Evolutionary conservation across 352 stramenopile genomes (phyloP), one percentile per base, ranked within the genome.

Genomic region (Phytopythium chamaehyphon): DNA sequence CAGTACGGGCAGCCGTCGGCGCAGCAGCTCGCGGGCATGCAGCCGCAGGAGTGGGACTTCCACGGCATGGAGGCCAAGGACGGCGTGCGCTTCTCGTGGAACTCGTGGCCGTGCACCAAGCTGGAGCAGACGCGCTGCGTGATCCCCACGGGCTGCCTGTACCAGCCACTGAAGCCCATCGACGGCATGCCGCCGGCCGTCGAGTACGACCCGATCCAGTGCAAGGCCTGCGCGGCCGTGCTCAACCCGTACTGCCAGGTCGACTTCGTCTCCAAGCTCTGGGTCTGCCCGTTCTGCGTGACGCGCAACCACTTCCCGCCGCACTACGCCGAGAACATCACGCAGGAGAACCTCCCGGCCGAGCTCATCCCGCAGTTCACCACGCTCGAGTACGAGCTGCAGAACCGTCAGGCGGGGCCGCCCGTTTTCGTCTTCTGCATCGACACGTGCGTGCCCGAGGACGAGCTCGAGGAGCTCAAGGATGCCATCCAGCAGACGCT

Each of bases 381-480:
- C n/a, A 99, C 97, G 37, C 90, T 98, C 23, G 98, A 99, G 73
- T 99, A 99, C 72, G 95, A 99, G 65, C 76, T 99, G 44, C 96
- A 98, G 63, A 86, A 89, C 59, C 82, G 83, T 21, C 73, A 93
- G 57, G 86, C 86, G 16, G 93, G 96, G 14, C 96, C 97, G n/a
- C 97, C 97, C 8, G 93, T 97, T 28, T 99, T 99, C 69, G 73
- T 99, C 18, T 99, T 99, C 47, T 90, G 77, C 42, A 92, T 99
- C 55, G 98, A 99, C 81, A 99, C 96, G 26, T 99, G 96, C 64
- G 69, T 98, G 28, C 85, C 90, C n/a, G 90, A 97, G 52, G 91
- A 97, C 40, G 97, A 99, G 65, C 85, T 99, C 11, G 85, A 97
- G 28, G 90, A 98, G 57, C 82, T 99, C 40, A 98, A 98, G 61